These are phyloP conservation scores for Pseudognaphalium luteoalbum DNA, from an alignment of 129 eudicot species.

Conservation along the genomic window DNA sequence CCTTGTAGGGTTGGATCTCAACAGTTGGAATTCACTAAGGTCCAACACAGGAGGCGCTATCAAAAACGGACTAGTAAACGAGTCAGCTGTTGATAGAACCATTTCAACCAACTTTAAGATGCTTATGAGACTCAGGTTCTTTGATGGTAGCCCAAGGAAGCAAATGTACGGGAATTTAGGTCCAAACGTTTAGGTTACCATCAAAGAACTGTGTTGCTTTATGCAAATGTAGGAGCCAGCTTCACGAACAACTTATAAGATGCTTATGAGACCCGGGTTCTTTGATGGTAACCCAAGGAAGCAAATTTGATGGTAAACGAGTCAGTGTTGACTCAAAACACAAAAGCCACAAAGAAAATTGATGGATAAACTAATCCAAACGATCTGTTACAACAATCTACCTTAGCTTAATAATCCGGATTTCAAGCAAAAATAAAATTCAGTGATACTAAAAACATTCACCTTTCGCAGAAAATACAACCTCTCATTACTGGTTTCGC, in stretches of 20 bases:
- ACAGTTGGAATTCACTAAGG: slow-evolving; percentile 66
- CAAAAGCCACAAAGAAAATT: too few species aligned
- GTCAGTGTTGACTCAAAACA: too few species aligned
- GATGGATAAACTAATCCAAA: too few species aligned
- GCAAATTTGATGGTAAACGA: slow-evolving; percentile 28
- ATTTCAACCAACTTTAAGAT: slow-evolving; percentile 69
- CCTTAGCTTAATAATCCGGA: too few species aligned
- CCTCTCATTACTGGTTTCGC: too few species aligned
- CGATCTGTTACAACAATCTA: too few species aligned
- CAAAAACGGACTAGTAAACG: slow-evolving; percentile 54
- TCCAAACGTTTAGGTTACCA: slow-evolving; percentile 20
- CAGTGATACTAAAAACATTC: too few species aligned
- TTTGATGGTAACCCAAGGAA: slow-evolving; percentile 87
- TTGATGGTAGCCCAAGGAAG: slow-evolving; percentile 82
- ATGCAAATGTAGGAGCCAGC: too few species aligned
- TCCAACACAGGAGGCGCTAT: slow-evolving; percentile 64
- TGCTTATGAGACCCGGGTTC: slow-evolving; percentile 85
- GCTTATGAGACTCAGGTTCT: slow-evolving; percentile 84
- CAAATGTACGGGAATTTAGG: slow-evolving; percentile 70
- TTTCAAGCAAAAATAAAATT: too few species aligned
- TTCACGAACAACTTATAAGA: slow-evolving; percentile 46
- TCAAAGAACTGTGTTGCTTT: too few species aligned
- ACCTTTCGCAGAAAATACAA: too few species aligned
- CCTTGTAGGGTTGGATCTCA: slow-evolving; percentile 72
- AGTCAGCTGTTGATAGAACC: slow-evolving; percentile 55